phyloP scores from a whole-genome alignment of 345 rosid genomes.

The Rhodomyrtus tomentosa region DNA sequence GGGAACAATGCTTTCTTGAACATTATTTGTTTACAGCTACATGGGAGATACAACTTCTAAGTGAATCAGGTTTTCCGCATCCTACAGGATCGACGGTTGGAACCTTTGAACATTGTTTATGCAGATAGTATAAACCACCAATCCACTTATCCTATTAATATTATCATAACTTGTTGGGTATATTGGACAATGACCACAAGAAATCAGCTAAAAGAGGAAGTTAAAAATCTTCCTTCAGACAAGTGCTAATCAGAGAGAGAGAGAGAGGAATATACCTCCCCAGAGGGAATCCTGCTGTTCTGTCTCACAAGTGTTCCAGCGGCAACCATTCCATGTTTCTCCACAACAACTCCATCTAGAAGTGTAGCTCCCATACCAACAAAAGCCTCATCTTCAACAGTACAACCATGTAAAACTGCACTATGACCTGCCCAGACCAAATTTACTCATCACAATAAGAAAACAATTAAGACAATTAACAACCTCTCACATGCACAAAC shows the following conservation, averaged over 20 bases:
- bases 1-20: neutral
- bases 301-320: conserved; percentile 97
- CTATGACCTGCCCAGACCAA: conserved; percentile 63
- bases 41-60: neutral
- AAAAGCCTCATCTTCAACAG: conserved; percentile 83
- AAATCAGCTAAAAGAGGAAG: neutral
- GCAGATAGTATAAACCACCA: neutral
- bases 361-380: conserved; percentile 92
- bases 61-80: neutral
- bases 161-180: neutral
- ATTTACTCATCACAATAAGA: neutral
- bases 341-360: conserved; percentile 85
- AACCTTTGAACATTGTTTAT: neutral
- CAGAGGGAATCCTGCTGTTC: conserved; percentile 71
- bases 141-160: neutral
- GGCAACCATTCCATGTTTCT: conserved; percentile 86
- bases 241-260: neutral
- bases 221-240: neutral
- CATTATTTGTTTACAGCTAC: neutral
- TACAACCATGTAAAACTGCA: conserved; percentile 95
- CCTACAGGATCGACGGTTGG: neutral
- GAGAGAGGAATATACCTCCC: conserved; percentile 46
- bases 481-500: neutral
- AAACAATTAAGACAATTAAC: neutral
- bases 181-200: neutral